Percentiles rank a stretch among this genome's conserved stretches.
Conservation (phyloP, 2,329 filamentous ascomycete genomes). For the Alternaria brassicae region DNA sequence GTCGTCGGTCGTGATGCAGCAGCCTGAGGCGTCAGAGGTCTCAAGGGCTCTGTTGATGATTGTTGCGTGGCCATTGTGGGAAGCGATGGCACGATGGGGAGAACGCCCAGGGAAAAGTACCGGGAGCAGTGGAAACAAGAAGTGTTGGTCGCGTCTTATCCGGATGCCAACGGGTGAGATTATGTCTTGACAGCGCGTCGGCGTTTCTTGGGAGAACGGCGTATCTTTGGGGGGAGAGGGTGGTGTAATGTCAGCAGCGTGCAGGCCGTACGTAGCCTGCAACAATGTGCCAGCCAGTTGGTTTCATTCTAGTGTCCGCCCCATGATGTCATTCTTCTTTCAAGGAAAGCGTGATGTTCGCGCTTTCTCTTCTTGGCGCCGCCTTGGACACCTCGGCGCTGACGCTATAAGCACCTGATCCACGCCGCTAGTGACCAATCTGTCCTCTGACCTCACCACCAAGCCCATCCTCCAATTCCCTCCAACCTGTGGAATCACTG, state of each 20-base stretch:
- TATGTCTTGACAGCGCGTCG: slow-evolving; percentile 22
- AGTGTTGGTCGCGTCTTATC: slow-evolving; percentile 23
- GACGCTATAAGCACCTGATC: slow-evolving; percentile 13
- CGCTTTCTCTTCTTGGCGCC: slow-evolving; percentile 9
- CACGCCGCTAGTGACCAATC: neutral
- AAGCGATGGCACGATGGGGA: slow-evolving; percentile 1
- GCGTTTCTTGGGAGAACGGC: slow-evolving; percentile 1
- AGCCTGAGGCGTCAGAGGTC: slow-evolving; percentile 25
- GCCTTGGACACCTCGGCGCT: slow-evolving; percentile 8
- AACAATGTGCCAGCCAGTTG: slow-evolving; percentile 6
- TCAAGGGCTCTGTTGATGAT: slow-evolving; percentile 41
- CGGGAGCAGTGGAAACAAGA: slow-evolving; percentile 22
- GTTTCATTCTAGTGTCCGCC: neutral
- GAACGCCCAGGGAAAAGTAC: slow-evolving; percentile 1
- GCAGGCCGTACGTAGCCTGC: slow-evolving; percentile 11
- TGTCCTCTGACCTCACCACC: slow-evolving; percentile 32
- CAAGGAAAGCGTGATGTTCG: too few relatives aligned
- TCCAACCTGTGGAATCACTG: neutral
- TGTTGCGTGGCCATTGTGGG: slow-evolving; percentile 37
- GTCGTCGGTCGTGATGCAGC: slow-evolving; percentile 17
- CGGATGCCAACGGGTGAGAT: slow-evolving; percentile 37
- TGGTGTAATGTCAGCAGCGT: slow-evolving; percentile 18
- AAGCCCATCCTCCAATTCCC: neutral
- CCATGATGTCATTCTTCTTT: slow-evolving; percentile 17
- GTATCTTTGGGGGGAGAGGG: neutral